A percentile compares a stretch with the other conserved stretches of the same genome.
Evolutionary conservation across 2,329 filamentous ascomycete genomes (phyloP).

Genomic region (Xylariaceae sp.): DNA sequence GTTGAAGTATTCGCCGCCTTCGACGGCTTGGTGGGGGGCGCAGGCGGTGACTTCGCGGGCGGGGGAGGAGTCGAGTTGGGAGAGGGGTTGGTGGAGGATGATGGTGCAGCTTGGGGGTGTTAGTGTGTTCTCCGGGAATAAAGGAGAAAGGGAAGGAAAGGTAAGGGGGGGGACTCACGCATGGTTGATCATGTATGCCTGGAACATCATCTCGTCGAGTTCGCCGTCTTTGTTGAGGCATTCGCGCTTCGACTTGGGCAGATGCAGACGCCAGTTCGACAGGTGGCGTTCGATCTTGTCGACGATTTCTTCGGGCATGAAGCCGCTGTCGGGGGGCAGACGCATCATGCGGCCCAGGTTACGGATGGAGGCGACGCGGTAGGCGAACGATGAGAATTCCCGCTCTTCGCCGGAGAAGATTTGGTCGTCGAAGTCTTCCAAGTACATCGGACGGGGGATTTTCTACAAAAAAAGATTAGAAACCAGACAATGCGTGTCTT

Average conservation of each 20-base stretch:
- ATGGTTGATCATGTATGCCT: slow-evolving; percentile 74
- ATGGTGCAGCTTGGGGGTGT: slow-evolving; percentile 53
- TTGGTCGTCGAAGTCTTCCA: slow-evolving; percentile 70
- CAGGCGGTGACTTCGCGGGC: slow-evolving; percentile 59
- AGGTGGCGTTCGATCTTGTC: slow-evolving; percentile 48
- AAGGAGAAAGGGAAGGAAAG: background rate
- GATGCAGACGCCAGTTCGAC: slow-evolving; percentile 72
- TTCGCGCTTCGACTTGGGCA: slow-evolving; percentile 67
- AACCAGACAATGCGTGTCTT: background rate
- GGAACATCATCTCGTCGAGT: slow-evolving; percentile 86
- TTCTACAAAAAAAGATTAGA: slow-evolving; percentile 35
- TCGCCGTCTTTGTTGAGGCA: slow-evolving; percentile 63
- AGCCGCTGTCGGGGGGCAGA: slow-evolving; percentile 43
- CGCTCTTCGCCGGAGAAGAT: slow-evolving; percentile 67
- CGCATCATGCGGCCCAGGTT: slow-evolving; percentile 73
- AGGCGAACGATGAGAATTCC: slow-evolving; percentile 77
- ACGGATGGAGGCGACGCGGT: slow-evolving; percentile 74
- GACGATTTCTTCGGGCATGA: slow-evolving; percentile 50
- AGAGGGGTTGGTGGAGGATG: slow-evolving; percentile 73
- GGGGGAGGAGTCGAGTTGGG: slow-evolving; percentile 62
- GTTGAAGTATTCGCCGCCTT: slow-evolving; percentile 50
- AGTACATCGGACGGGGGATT: slow-evolving; percentile 54
- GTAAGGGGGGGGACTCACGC: slow-evolving; percentile 38
- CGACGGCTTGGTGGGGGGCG: slow-evolving; percentile 52
- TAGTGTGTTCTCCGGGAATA: background rate